These are phyloP conservation scores for Diaporthe batatas DNA, from an alignment of 2,329 filamentous ascomycete species.

Conservation along the genomic window DNA sequence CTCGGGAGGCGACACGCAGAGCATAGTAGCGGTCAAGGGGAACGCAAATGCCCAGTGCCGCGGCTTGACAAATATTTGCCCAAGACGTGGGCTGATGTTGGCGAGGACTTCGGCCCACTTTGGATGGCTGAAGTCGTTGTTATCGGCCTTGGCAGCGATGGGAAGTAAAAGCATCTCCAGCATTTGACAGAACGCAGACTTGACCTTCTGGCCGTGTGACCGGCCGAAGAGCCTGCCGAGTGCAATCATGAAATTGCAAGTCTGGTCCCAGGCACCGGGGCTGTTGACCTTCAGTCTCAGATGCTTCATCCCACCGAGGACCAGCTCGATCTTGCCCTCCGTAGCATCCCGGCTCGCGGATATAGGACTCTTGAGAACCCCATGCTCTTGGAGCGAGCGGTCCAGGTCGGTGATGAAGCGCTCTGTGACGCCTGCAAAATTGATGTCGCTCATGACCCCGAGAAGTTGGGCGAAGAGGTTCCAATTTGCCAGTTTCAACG, in stretches of 20 bases:
- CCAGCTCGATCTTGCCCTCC: constrained; percentile 87
- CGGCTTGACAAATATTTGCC: constrained; percentile 89
- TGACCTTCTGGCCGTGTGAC: constrained; percentile 89
- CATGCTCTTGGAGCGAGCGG: constrained; percentile 80
- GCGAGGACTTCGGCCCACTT: constrained; percentile 91
- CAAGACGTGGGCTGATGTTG: constrained; percentile 81
- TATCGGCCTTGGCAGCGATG: constrained; percentile 83
- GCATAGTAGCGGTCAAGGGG: constrained; percentile 85
- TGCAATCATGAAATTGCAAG: constrained; percentile 88
- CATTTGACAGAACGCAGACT: constrained; percentile 94
- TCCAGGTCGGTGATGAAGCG: constrained; percentile 88
- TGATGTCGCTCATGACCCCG: constrained; percentile 95
- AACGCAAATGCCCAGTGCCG: constrained; percentile 93
- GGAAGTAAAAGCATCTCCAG: constrained; percentile 89
- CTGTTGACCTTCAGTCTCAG: constrained; percentile 81
- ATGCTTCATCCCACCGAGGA: constrained; percentile 93
- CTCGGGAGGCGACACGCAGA: constrained; percentile 90
- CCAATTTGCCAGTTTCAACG: constrained; percentile 94
- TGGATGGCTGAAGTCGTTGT: constrained; percentile 80
- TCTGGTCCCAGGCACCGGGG: constrained; percentile 83
- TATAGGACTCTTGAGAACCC: constrained; percentile 73
- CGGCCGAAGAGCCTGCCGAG: constrained; percentile 86
- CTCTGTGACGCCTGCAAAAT: constrained; percentile 86
- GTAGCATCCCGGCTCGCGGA: constrained; percentile 70
- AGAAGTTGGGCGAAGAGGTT: constrained; percentile 92